Base-by-base conservation (phyloP, 2,329 filamentous ascomycete species). In the Calonectria ilicicola region DNA sequence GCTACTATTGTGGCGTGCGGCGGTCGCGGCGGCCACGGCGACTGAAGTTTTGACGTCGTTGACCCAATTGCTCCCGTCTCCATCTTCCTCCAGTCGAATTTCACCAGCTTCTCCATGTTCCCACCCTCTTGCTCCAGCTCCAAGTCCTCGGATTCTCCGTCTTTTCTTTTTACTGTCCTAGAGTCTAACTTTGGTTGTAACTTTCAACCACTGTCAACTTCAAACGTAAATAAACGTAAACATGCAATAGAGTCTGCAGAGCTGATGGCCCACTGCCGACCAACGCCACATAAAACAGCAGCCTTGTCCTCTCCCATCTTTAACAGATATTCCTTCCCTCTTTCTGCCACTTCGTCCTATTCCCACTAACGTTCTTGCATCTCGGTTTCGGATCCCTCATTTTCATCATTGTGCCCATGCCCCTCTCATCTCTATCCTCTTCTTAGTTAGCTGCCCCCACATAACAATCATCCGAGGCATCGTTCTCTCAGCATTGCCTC, bases 11-110 rank as follows among this genome's bases (percentile, higher is more conserved):
- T 32, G 27, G 40, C 58, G 40, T 32, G 67, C 49, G 49, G 29
- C 40, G 67, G 68, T 29, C 62, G 62, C 68, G 51, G 62, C 68
- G 62, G 42, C 68, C 62, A 70, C 40, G 60, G 56, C 58, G 58
- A 65, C 68, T 42, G 42, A 26, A 38, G 44, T 63, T 62, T 49
- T 70, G 49, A 65, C 68, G 68, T 70, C 19, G 58, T 53, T 19
- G 23, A 27, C 66, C 66, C 58, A 63, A 64, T 64, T 69, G 46
- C 56, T 47, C 26, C 27, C 46, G 46, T 53, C 63, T 56, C 63
- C 46, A 60, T 60, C 27, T 47, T 40, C 53, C 53, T 60, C 53
- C 53, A 60, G 53, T 60, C 14, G 35, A 40, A 40, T 60, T 58
- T 60, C 29, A 26, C 32, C 32, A 66, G 46, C 21, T 53, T 53